Evolutionary conservation across 306 rosid species (phyloP).

Genomic region (Vigna hirtella): DNA sequence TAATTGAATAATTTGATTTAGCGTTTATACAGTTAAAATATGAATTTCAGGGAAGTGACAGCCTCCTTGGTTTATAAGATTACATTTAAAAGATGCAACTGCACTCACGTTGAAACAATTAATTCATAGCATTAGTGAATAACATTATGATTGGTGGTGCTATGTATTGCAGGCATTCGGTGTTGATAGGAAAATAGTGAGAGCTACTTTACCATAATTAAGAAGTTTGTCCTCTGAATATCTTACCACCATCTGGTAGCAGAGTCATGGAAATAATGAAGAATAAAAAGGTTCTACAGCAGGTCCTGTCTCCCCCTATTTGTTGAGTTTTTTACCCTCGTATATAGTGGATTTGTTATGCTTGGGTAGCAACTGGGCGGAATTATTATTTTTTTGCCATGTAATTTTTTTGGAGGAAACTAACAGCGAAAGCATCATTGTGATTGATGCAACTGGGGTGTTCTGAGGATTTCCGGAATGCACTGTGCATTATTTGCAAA

Average conservation of each 20-base stretch:
- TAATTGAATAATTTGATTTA: constrained; percentile 11
- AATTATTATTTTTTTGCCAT: constrained; percentile 44
- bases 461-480: constrained; percentile 40
- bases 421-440: constrained; percentile 35
- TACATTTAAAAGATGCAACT: constrained; percentile 22
- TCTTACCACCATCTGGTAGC: constrained; percentile 24
- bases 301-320: constrained; percentile 40
- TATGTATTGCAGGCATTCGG: constrained; percentile 73
- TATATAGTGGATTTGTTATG: constrained; percentile 55
- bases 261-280: constrained; percentile 37
- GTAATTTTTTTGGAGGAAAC: constrained; percentile 51
- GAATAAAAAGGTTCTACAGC: constrained; percentile 55
- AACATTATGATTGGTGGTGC: neutral
- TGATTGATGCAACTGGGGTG: constrained; percentile 39
- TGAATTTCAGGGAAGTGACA: neutral
- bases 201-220: constrained; percentile 67
- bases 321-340: constrained; percentile 29
- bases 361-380: constrained; percentile 47
- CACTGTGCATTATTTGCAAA: constrained; percentile 32
- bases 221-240: constrained; percentile 11
- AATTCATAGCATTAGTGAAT: neutral
- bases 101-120: neutral
- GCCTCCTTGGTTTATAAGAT: constrained; percentile 8
- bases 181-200: constrained; percentile 81
- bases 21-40: neutral